Base-by-base conservation (phyloP, 2,329 filamentous ascomycete genomes). In the Colletotrichum musae region DNA sequence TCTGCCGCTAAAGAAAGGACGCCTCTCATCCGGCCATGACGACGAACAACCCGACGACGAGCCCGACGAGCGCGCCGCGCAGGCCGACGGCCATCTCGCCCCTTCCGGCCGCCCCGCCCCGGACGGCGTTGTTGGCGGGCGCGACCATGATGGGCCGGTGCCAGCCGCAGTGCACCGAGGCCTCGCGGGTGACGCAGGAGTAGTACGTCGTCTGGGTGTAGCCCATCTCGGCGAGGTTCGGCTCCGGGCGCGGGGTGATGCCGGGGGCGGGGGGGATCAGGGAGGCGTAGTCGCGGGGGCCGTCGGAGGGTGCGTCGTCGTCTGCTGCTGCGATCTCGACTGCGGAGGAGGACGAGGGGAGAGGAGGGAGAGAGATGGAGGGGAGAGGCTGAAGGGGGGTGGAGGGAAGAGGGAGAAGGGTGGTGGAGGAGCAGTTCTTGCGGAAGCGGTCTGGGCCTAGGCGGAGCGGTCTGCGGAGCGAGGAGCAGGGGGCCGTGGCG, bases 81-180 rank as follows among this genome's bases (percentile, higher is more conserved):
- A 24, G 21, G 2, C 21, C 21, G 21, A 24, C 18, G 18, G 18
- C 21, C 21, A 24, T 24, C 21, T 4, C 21, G 21, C 2, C 21
- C 26, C 26, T n/a, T 36, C 21, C 21, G 32, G 18, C 4, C 26
- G 32, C 16, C 15, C 58, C 2, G 13, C 2, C 6, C 5, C 47
- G 4, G 45, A 13, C 63, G 24, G 53, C 39, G 65, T 43, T 57
- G 58, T 47, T 59, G 39, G 64, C 58, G 21, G 58, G 52, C 12
- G 59, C 68, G 47, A 70, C 68, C 51, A 70, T 53, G 28, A 72
- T 52, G 10, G 70, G 70, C 21, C 70, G 32, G 64, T 72, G 70
- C 70, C 70, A 72, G 48, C 70, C 70, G 70, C 70, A 72, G 59
- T 70, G 68, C 28, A 58, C 58, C 54, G 70, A 64, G 9, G 60